Evolutionary conservation across 768 basidiomycete species (phyloP).

Genomic region (Dentipellis sp.): DNA sequence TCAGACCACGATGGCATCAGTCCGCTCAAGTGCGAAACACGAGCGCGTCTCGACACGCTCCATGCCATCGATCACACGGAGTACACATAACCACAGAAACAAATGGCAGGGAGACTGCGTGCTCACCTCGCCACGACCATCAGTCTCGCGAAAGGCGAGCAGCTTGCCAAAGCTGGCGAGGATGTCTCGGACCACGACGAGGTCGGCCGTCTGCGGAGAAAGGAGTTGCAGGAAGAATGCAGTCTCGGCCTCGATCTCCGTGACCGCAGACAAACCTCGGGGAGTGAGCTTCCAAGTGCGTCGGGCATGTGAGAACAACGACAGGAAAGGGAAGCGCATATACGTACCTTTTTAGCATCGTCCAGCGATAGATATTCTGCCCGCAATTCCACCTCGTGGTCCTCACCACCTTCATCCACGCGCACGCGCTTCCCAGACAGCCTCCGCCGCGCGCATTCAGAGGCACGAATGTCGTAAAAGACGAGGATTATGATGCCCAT

Average conservation of each 20-base stretch:
- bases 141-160: slow-evolving; percentile 10
- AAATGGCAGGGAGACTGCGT: neutral
- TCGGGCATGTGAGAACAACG: slow-evolving; percentile 3
- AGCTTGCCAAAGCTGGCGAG: slow-evolving; percentile 11
- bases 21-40: neutral
- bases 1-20: neutral
- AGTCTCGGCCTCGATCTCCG: slow-evolving; percentile 13
- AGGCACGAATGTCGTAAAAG: slow-evolving; percentile 12
- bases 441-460: slow-evolving; percentile 10
- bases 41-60: too few species aligned
- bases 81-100: too few species aligned
- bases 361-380: slow-evolving; percentile 10
- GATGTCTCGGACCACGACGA: slow-evolving; percentile 7
- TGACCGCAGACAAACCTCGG: slow-evolving; percentile 10
- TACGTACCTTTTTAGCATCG: slow-evolving; percentile 15
- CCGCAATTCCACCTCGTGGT: slow-evolving; percentile 6
- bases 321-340: neutral
- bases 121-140: slow-evolving; percentile 13
- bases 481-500: slow-evolving; percentile 13
- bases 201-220: slow-evolving; percentile 4
- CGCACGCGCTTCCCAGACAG: slow-evolving; percentile 7
- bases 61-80: too few species aligned
- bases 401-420: slow-evolving; percentile 3
- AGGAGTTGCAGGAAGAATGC: slow-evolving; percentile 13
- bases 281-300: neutral